phyloP scores from a whole-genome alignment of 2,329 filamentous ascomycete genomes.

The Fusarium staphyleae region DNA sequence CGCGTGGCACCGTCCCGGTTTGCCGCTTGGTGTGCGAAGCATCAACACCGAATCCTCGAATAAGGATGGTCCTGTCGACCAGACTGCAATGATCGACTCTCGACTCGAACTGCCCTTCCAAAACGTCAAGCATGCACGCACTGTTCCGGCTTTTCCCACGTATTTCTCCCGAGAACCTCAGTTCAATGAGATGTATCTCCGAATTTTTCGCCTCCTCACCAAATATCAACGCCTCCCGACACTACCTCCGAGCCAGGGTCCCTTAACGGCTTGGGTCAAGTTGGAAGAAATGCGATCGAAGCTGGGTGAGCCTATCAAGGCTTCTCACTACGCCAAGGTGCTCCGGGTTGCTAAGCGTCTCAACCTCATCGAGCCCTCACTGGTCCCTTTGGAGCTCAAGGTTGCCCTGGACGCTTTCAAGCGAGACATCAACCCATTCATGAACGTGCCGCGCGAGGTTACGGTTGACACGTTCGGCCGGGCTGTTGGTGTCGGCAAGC shows the following conservation, averaged over 20 bases:
- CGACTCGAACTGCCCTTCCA: constrained; percentile 43
- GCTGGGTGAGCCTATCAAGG: constrained; percentile 75
- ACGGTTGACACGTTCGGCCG: constrained; percentile 79
- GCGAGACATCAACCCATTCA: constrained; percentile 74
- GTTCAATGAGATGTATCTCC: constrained; percentile 85
- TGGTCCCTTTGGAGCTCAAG: constrained; percentile 75
- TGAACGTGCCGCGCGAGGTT: constrained; percentile 67
- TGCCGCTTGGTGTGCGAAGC: constrained; percentile 41
- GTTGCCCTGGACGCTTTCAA: constrained; percentile 73
- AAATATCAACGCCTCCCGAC: constrained; percentile 78
- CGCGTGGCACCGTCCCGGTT: constrained; percentile 32
- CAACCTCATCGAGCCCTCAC: constrained; percentile 81
- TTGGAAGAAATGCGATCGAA: constrained; percentile 76
- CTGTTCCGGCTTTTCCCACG: constrained; percentile 85
- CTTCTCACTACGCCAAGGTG: constrained; percentile 79
- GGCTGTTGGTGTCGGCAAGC: constrained; percentile 79
- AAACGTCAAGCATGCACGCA: constrained; percentile 64
- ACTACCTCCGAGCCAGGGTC: constrained; percentile 69
- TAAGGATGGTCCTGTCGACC: constrained; percentile 17
- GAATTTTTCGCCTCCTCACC: constrained; percentile 73
- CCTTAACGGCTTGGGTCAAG: constrained; percentile 81
- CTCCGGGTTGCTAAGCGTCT: constrained; percentile 78
- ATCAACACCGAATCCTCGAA: constrained; percentile 38
- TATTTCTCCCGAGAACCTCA: constrained; percentile 89
- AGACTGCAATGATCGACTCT: constrained; percentile 30